Conservation (phyloP, 768 basidiomycete genomes). For the Dacryopinax primogenitus region DNA sequence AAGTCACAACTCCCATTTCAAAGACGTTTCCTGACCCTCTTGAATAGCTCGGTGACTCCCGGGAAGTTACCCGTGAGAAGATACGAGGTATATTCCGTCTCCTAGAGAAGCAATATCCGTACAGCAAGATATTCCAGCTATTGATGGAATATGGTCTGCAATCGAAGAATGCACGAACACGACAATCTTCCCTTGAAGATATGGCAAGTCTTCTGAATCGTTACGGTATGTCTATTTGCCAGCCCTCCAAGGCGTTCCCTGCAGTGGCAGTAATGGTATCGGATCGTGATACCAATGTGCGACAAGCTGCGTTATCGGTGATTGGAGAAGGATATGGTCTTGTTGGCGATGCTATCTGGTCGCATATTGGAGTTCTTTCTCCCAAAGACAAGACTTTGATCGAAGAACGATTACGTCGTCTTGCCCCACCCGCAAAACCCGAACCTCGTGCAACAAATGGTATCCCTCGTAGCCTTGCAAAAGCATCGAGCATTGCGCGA, state of each 20-base stretch:
- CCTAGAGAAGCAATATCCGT: constrained; percentile 82
- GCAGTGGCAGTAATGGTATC: constrained; percentile 64
- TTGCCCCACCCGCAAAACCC: constrained; percentile 24
- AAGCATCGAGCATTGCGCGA: not conserved
- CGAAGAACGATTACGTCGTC: constrained; percentile 74
- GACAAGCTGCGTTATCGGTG: constrained; percentile 71
- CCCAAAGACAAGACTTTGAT: constrained; percentile 86
- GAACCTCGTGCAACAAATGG: not conserved
- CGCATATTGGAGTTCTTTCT: constrained; percentile 56
- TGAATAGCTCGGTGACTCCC: constrained; percentile 75
- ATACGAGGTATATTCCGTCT: constrained; percentile 75
- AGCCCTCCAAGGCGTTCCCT: constrained; percentile 69
- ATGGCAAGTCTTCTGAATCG: constrained; percentile 61
- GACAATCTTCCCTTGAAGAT: constrained; percentile 78
- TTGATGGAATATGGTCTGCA: constrained; percentile 79
- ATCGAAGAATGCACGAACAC: constrained; percentile 82
- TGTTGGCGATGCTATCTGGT: constrained; percentile 78
- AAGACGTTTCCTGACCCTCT: constrained; percentile 11
- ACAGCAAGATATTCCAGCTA: constrained; percentile 79
- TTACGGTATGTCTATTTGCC: constrained; percentile 70
- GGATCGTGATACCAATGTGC: constrained; percentile 78
- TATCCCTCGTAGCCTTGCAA: not conserved
- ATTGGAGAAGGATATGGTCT: constrained; percentile 72
- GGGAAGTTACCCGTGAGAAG: constrained; percentile 66
- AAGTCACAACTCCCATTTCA: not conserved